Percentiles rank a stretch among this genome's conserved stretches.
phyloP scores from a whole-genome alignment of 2,329 filamentous ascomycete genomes.

The Penicillium sp. region DNA sequence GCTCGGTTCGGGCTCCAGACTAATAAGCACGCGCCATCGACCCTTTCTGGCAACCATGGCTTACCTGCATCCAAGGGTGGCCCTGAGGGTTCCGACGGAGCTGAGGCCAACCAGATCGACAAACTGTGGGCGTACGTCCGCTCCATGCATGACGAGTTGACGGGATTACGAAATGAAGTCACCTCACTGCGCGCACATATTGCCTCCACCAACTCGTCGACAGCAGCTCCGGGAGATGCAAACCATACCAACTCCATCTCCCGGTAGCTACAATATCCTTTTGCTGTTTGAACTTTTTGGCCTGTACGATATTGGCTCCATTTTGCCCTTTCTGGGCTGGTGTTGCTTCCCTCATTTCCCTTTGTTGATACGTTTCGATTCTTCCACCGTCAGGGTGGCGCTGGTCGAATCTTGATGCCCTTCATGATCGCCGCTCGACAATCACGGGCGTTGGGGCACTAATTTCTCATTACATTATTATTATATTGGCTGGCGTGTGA shows the following conservation, averaged over 20 bases:
- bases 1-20: constrained; percentile 44
- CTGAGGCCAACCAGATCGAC: constrained; percentile 29
- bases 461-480: background rate
- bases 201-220: constrained; percentile 28
- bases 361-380: constrained; percentile 19
- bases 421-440: constrained; percentile 21
- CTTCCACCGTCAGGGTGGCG: background rate
- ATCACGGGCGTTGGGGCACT: constrained; percentile 15
- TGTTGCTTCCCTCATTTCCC: constrained; percentile 3
- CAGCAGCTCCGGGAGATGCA: constrained; percentile 18
- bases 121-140: constrained; percentile 47
- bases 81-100: constrained; percentile 26
- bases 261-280: constrained; percentile 4
- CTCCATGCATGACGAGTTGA: constrained; percentile 44
- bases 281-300: background rate
- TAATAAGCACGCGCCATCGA: constrained; percentile 36
- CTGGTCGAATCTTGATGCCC: constrained; percentile 12
- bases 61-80: constrained; percentile 29
- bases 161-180: constrained; percentile 43
- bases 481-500: background rate
- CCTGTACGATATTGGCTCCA: constrained; percentile 22
- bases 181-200: constrained; percentile 41
- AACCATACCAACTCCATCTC: constrained; percentile 17
- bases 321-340: background rate
- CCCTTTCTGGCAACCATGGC: constrained; percentile 36